Conservation (phyloP, 2,329 filamentous ascomycete species). For the Elsinoe arachidis region DNA sequence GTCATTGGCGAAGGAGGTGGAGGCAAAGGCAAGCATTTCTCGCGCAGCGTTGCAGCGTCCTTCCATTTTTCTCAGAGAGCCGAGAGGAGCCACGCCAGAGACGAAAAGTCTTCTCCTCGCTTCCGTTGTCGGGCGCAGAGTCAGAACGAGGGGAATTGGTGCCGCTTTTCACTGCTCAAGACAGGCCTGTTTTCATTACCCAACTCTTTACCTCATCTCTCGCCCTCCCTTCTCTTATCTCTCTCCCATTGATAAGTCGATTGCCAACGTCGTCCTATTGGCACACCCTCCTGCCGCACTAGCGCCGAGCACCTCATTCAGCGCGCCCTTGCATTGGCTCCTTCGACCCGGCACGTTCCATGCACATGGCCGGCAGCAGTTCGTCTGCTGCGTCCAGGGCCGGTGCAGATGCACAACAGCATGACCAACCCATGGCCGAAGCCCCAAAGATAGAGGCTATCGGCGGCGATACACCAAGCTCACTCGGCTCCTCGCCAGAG, state of each 20-base stretch:
- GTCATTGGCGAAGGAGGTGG: not conserved
- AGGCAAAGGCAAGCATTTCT: not conserved
- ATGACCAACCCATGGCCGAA: conserved; percentile 29
- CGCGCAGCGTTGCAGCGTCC: not conserved
- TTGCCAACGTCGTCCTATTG: conserved; percentile 24
- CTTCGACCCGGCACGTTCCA: conserved; percentile 26
- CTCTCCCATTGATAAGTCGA: conserved; percentile 19
- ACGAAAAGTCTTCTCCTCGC: not conserved
- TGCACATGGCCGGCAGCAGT: conserved; percentile 43
- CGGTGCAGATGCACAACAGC: not conserved
- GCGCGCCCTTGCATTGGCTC: conserved; percentile 19
- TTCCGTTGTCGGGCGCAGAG: conserved; percentile 3
- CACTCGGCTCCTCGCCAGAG: conserved; percentile 42
- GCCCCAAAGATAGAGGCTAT: conserved; percentile 38
- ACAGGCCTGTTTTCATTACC: conserved; percentile 35
- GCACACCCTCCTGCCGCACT: conserved; percentile 15
- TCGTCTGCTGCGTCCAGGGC: conserved; percentile 26
- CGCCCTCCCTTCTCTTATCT: conserved; percentile 26
- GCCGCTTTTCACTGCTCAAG: conserved; percentile 15
- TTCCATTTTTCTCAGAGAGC: not conserved
- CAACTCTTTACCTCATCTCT: conserved; percentile 41
- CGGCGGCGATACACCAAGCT: conserved; percentile 39
- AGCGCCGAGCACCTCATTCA: conserved; percentile 9
- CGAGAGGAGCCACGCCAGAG: not conserved
- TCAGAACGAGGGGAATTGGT: conserved; percentile 1